Evolutionary conservation across 768 basidiomycete species (phyloP).

Genomic region (Xerocomellus amylosporus): DNA sequence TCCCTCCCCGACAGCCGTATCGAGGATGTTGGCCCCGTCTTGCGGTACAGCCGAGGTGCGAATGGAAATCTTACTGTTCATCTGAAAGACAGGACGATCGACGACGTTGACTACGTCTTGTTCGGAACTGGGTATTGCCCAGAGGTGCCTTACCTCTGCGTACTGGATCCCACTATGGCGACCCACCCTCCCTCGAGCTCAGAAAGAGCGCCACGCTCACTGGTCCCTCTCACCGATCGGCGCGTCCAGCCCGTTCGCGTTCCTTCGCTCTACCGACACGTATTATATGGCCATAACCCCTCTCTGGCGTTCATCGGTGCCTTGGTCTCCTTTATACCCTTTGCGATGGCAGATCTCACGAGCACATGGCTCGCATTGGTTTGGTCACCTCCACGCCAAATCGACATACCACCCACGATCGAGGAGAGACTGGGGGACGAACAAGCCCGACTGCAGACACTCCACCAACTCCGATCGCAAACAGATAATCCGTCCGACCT

Average conservation of each 20-base stretch:
- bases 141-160: slow-evolving; percentile 40
- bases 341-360: slow-evolving; percentile 46
- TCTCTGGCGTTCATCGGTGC: slow-evolving; percentile 47
- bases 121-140: slow-evolving; percentile 49
- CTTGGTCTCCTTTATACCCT: slow-evolving; percentile 45
- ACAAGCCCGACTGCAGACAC: slow-evolving; percentile 29
- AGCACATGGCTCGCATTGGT: slow-evolving; percentile 48
- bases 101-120: slow-evolving; percentile 42
- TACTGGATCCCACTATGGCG: slow-evolving; percentile 13
- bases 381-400: slow-evolving; percentile 30
- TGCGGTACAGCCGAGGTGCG: slow-evolving; percentile 27
- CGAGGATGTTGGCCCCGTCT: slow-evolving; percentile 41
- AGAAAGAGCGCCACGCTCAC: background rate
- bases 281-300: slow-evolving; percentile 46
- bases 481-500: slow-evolving; percentile 28
- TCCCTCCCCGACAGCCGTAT: slow-evolving; percentile 44
- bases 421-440: slow-evolving; percentile 39
- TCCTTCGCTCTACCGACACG: slow-evolving; percentile 43
- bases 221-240: slow-evolving; percentile 31
- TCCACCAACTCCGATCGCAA: slow-evolving; percentile 19
- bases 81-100: slow-evolving; percentile 37
- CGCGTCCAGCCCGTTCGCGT: slow-evolving; percentile 36
- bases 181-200: background rate
- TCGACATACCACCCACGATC: slow-evolving; percentile 34
- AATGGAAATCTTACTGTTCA: slow-evolving; percentile 33